Base-by-base conservation (phyloP, 2,329 filamentous ascomycete species). In the Aspergillus pseudoterreus region DNA sequence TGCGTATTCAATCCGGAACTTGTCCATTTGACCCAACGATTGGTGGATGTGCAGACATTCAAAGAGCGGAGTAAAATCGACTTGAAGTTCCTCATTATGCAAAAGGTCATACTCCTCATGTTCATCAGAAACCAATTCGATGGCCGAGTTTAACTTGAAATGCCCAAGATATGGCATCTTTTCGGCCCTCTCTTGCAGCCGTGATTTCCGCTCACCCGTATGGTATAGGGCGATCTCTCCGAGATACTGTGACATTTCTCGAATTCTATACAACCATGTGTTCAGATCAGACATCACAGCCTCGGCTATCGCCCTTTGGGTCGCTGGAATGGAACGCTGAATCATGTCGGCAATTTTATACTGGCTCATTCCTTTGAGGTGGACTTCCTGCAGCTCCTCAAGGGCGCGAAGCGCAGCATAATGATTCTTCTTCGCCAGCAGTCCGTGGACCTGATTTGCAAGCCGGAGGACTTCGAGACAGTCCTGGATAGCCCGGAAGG, bases 151-250 rank as follows among this genome's bases (percentile, higher is more conserved):
- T 27, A 99, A 76, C 66, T 90, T 95, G 75, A 96, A 96, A 59
- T 88, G 87, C 32, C 80, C 79, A 41, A 97, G 77, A 58, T 88
- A 91, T 0, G 83, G 77, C 54, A 91, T 85, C 17, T 84, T 80
- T 58, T 95, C 88, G 8, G 87, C 82, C 17, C 94, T 83, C 63
- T 95, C 87, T 66, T 91, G 88, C 64, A 95, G 90, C 46, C 92
- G 82, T 21, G 84, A 83, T 57, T 92, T 83, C 42, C 94, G 84
- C 67, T 95, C 82, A 62, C 96, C 88, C 0, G 94, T 99, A 65
- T 97, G 91, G 65, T 95, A 97, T 67, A 99, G 95, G 4, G 94
- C 92, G 6, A 99, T 90, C 69, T 99, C 94, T 4, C 94, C 94
- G 6, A 99, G 75, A 57, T 96, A 96, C 61, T 96, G 92, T 1